Evolutionary conservation across 257 asterid genomes (phyloP), one percentile per base, ranked within the genome.

Genomic region (Echium plantagineum): DNA sequence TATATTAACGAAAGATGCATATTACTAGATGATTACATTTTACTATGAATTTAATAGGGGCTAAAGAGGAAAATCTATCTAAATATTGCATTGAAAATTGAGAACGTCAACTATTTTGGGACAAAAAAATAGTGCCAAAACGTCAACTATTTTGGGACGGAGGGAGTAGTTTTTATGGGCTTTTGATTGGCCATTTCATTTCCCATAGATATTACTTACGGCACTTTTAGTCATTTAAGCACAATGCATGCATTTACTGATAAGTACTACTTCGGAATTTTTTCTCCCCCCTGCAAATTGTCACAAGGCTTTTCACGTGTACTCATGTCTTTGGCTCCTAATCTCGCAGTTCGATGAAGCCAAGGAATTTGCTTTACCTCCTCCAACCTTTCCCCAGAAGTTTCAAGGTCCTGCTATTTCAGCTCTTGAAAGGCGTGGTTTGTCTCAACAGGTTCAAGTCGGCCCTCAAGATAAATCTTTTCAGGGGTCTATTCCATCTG

Each of bases 381-480:
- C 94, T 26, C 66, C 80, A 53, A 63, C 80, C 57, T 65, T 80
- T 65, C 68, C 86, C 61, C 95, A 79, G 62, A 63, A 74, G 52
- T 62, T 65, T 72, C 94, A 58, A 20, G 69, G 60, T 17, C 75
- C 74, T 58, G 55, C 87, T 62, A 84, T 70, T 32, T 56, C 76
- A 22, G 71, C 78, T 52, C 78, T 65, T 71, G 95, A 87, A 42
- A 82, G 63, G 66, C 86, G 74, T 62, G 75, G 71, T 65, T 20
- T 75, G 30, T 35, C 77, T 16, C 84, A 69, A 32, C 60, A 77
- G 57, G 77, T 68, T 64, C 85, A 74, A 64, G 82, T 58, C 62
- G 70, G 83, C 66, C 83, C 81, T 52, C 57, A 76, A 13, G 95
- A 80, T 74, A 85, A 78, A 70, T 58, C 89, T 55, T 65, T 61